Conservation (phyloP, 1,139 yeast genomes). For the Kodamaea sp. region DNA sequence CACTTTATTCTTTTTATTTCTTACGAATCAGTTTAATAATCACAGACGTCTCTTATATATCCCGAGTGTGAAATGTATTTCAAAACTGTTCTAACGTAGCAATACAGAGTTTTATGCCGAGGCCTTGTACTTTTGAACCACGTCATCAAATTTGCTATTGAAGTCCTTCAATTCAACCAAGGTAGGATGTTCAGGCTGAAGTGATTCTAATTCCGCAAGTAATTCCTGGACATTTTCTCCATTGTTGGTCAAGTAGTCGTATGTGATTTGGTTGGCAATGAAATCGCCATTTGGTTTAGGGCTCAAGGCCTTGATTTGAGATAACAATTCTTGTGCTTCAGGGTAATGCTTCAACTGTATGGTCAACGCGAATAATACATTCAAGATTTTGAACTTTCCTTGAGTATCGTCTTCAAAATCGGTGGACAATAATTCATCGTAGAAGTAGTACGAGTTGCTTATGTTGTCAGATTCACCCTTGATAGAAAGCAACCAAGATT, state of each 20-base stretch:
- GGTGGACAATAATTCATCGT: conserved; percentile 64
- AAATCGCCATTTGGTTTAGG: conserved; percentile 47
- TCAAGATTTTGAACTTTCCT: conserved; percentile 40
- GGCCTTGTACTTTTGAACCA: conserved; percentile 53
- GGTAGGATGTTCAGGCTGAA: conserved; percentile 52
- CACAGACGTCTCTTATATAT: too few relatives aligned
- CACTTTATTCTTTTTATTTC: too few relatives aligned
- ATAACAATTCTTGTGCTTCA: conserved; percentile 48
- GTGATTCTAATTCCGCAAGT: conserved; percentile 38
- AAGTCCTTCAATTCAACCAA: conserved; percentile 54
- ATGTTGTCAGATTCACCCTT: conserved; percentile 59
- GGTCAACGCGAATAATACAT: conserved; percentile 42
- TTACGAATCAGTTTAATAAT: too few relatives aligned
- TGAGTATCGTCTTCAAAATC: conserved; percentile 41
- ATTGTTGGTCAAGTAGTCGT: conserved; percentile 49
- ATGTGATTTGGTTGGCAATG: conserved; percentile 58
- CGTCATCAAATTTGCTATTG: conserved; percentile 53
- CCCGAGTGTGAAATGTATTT: too few relatives aligned
- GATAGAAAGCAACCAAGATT: conserved; percentile 60
- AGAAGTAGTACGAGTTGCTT: conserved; percentile 67
- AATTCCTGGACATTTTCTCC: conserved; percentile 44
- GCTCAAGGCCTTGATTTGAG: conserved; percentile 40
- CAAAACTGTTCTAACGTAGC: too few relatives aligned
- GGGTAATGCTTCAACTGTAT: conserved; percentile 48
- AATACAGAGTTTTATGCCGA: conserved; percentile 12